phyloP scores from a whole-genome alignment of 768 basidiomycete species.

The Tylopilus vinaceipallidus region DNA sequence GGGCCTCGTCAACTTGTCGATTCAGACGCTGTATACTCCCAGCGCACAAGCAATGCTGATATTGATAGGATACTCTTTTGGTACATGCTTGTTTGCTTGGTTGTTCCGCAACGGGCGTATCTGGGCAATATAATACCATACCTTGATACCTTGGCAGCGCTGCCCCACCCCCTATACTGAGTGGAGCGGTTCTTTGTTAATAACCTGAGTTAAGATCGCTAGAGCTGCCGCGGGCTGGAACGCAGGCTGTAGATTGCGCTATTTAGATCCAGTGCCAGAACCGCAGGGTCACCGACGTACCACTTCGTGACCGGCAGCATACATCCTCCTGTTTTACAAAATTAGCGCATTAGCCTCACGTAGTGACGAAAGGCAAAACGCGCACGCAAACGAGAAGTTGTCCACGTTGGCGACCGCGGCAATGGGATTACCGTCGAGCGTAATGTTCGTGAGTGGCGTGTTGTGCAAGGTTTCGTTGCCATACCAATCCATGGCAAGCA shows the following conservation, averaged over 20 bases:
- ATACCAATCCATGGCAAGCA: constrained; percentile 48
- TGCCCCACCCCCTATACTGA: constrained; percentile 35
- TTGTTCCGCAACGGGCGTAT: constrained; percentile 34
- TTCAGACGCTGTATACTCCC: constrained; percentile 78
- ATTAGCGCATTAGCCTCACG: not conserved
- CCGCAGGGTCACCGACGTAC: constrained; percentile 36
- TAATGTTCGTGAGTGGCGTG: constrained; percentile 52
- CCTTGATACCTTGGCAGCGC: not conserved
- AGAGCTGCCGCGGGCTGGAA: constrained; percentile 59
- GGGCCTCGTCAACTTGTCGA: constrained; percentile 76
- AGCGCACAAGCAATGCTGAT: constrained; percentile 58
- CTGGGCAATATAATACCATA: constrained; percentile 32
- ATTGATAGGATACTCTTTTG: constrained; percentile 57
- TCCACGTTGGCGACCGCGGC: constrained; percentile 66
- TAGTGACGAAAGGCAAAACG: constrained; percentile 5
- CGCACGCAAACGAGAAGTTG: constrained; percentile 67
- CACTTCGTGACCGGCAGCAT: constrained; percentile 59
- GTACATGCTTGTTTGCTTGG: constrained; percentile 67
- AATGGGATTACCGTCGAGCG: constrained; percentile 48
- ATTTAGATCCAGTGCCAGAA: not conserved
- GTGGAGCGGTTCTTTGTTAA: constrained; percentile 50
- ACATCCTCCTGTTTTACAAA: constrained; percentile 48
- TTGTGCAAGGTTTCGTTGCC: constrained; percentile 39
- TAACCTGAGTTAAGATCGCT: constrained; percentile 57
- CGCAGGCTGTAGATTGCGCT: too few species aligned